Evolutionary conservation across 176 grass and related monocot genomes (phyloP), one percentile per base, ranked within the genome.

Genomic region (Carex kokanica): DNA sequence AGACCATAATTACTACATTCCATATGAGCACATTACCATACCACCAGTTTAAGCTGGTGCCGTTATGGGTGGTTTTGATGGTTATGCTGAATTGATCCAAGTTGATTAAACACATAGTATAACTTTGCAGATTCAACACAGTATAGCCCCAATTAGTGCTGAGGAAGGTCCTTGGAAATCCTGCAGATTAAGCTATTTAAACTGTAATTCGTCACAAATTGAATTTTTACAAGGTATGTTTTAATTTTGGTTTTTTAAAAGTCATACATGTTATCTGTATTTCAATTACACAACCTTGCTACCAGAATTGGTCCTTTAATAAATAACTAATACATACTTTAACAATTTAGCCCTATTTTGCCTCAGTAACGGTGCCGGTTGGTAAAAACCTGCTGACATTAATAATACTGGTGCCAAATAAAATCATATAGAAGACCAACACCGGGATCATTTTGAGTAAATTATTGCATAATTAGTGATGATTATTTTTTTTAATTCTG

Each of bases 101-200:
- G 2, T 23, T 81, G n/a, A 38, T 63, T 64, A 14, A 63, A 64
- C 15, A 60, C 12, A 38, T 20, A 23, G 31, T 81, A 63, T 40
- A 25, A 81, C 41, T 65, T 64, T 64, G 58, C 34, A 81, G 79
- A 81, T 81, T 64, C 59, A 64, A 64, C 15, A 81, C 58, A 81
- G 79, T 52, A 49, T 81, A 81, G 79, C 59, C 8, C 79, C 79
- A 8, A 49, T 27, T 52, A 81, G 59, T 64, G 60, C 17, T 23
- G 38, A 47, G 14, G 21, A 49, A 5, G 36, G 36, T 49, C 58
- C 6, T 41, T 81, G 79, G 79, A 63, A 64, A 81, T 8, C 15
- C 20, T 81, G 79, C 60, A 81, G 61, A 65, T 45, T 27, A 23
- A 81, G 64, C 41, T 81, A 81, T 65, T 45, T 60, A 40, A 61